Conservation (phyloP, 345 rosid genomes). For the Salix udensis region DNA sequence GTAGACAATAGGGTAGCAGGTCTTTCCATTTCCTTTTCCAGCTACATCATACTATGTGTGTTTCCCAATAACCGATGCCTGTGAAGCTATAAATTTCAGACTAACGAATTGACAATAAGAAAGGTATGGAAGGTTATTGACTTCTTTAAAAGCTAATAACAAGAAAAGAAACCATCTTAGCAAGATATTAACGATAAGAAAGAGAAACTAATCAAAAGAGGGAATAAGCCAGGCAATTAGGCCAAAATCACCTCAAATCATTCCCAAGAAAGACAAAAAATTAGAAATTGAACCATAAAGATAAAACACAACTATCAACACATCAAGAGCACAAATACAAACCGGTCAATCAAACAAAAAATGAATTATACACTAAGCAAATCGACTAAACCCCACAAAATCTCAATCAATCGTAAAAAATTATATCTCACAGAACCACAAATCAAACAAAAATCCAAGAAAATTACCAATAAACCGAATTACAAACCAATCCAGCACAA, state of each 20-base stretch:
- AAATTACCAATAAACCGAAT: background rate
- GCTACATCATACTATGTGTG: background rate
- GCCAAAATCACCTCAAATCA: background rate
- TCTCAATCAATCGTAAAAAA: background rate
- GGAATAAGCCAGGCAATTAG: background rate
- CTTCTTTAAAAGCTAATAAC: too few species aligned
- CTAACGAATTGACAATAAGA: background rate
- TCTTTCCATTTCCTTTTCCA: background rate
- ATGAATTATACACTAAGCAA: background rate
- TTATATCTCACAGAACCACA: background rate
- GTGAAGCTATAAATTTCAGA: background rate
- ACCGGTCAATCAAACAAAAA: background rate
- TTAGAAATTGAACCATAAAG: background rate
- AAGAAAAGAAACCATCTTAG: too few species aligned
- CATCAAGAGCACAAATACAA: background rate
- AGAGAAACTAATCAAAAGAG: background rate
- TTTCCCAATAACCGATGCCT: background rate
- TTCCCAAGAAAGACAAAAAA: background rate
- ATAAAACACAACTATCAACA: background rate
- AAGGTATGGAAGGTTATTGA: background rate
- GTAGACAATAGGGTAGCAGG: background rate
- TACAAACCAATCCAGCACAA: background rate
- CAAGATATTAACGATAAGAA: background rate
- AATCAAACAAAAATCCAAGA: background rate
- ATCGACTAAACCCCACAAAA: background rate